phyloP scores from a whole-genome alignment of 306 rosid genomes.

The Cercis canadensis region DNA sequence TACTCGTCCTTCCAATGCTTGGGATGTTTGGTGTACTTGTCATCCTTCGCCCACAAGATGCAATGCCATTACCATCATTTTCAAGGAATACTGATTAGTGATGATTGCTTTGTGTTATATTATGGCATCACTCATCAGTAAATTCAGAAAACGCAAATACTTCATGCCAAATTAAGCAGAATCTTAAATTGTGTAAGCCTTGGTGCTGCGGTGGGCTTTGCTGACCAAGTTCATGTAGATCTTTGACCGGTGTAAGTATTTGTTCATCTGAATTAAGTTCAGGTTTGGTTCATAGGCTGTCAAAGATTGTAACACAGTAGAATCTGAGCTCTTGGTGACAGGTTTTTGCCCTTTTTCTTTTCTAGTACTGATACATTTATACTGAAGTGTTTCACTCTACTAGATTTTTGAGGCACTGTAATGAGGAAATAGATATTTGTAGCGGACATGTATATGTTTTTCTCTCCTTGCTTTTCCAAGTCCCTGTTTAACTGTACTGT shows the following conservation, averaged over 20 bases:
- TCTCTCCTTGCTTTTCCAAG: background rate
- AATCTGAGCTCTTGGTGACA: conserved; percentile 37
- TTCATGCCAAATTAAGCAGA: conserved; percentile 22
- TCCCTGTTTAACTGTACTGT: background rate
- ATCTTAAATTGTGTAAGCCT: conserved; percentile 20
- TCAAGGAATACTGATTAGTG: conserved; percentile 78
- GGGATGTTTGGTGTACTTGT: conserved; percentile 92
- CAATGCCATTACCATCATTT: conserved; percentile 91
- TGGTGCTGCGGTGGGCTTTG: conserved; percentile 29
- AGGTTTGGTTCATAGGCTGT: conserved; percentile 37
- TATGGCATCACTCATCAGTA: conserved; percentile 11
- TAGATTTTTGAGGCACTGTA: conserved; percentile 3
- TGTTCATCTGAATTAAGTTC: conserved; percentile 17
- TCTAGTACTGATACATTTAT: background rate
- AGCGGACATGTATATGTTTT: conserved; percentile 19
- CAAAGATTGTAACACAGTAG: conserved; percentile 47
- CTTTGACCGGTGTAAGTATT: conserved; percentile 30
- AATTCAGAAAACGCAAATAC: conserved; percentile 40
- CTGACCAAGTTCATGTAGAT: conserved; percentile 21
- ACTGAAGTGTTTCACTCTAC: conserved; percentile 24
- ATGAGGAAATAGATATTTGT: conserved; percentile 39
- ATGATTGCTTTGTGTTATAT: conserved; percentile 32
- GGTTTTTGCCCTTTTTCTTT: conserved; percentile 4
- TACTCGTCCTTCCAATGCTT: conserved; percentile 93
- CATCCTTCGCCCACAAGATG: conserved; percentile 90